Conservation (phyloP, 768 basidiomycete species). For the Lactarius vividus region DNA sequence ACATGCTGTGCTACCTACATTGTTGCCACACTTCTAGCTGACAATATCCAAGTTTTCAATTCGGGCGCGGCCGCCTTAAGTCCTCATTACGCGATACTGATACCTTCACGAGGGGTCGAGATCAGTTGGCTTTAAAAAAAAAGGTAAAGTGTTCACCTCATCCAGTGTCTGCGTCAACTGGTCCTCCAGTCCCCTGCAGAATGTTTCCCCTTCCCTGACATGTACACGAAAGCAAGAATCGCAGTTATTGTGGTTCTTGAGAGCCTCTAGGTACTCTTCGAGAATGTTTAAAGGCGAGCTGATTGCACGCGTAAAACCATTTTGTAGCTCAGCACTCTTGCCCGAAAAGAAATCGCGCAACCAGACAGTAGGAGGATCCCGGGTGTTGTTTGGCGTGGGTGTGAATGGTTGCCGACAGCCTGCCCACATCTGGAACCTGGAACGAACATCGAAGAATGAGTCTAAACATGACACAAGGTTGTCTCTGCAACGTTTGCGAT, state of each 20-base stretch:
- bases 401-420: neutral
- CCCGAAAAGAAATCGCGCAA: slow-evolving; percentile 1
- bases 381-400: neutral
- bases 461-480: neutral
- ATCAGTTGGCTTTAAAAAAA: neutral
- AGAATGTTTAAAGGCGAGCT: neutral
- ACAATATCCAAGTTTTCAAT: neutral
- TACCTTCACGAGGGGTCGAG: neutral
- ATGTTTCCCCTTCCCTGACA: neutral
- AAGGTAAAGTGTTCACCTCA: neutral
- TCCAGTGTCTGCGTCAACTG: slow-evolving; percentile 1
- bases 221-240: neutral
- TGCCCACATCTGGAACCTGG: neutral
- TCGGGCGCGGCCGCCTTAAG: neutral
- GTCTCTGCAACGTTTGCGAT: neutral
- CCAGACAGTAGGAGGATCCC: neutral
- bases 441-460: neutral
- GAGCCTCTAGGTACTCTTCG: slow-evolving; percentile 4
- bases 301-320: neutral
- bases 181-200: neutral
- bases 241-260: neutral
- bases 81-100: neutral
- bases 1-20: no score
- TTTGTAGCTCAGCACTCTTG: neutral
- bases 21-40: neutral